These are phyloP conservation scores for Zasmidium angulare DNA, from an alignment of 2,329 filamentous ascomycete species.

Conservation along the genomic window DNA sequence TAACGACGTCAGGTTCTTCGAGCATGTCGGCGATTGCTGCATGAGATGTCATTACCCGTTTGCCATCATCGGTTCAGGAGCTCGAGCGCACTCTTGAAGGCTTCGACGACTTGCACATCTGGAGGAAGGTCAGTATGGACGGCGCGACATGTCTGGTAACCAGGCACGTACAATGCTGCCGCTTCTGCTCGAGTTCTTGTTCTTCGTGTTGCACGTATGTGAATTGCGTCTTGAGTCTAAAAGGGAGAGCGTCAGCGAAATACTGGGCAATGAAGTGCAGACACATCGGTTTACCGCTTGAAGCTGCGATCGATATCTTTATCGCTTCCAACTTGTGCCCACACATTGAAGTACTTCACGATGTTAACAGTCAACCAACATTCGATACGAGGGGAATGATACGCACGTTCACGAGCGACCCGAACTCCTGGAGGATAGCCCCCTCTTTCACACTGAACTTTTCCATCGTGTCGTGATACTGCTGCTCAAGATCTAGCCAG, in stretches of 20 bases:
- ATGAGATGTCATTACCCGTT: conserved; percentile 21
- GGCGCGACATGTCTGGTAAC: neutral
- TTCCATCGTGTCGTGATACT: conserved; percentile 66
- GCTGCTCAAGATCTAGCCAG: conserved; percentile 73
- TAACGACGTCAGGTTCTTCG: conserved; percentile 21
- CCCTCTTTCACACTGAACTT: conserved; percentile 65
- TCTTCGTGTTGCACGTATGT: conserved; percentile 75
- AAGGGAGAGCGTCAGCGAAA: neutral
- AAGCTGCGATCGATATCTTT: conserved; percentile 75
- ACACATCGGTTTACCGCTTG: conserved; percentile 60
- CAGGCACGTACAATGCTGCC: conserved; percentile 69
- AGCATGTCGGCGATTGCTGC: conserved; percentile 23
- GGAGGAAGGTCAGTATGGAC: conserved; percentile 22
- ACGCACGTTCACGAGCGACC: conserved; percentile 60
- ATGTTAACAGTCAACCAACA: conserved; percentile 9
- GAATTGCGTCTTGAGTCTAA: conserved; percentile 74
- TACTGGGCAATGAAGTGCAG: neutral
- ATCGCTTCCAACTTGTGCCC: conserved; percentile 70
- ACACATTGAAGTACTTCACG: conserved; percentile 71
- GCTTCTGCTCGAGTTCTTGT: conserved; percentile 67
- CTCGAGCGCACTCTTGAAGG: conserved; percentile 51
- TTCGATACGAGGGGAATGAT: conserved; percentile 1
- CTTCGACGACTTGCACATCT: conserved; percentile 49
- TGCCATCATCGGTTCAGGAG: conserved; percentile 37
- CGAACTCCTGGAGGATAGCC: conserved; percentile 37